Evolutionary conservation across 2,329 filamentous ascomycete genomes (phyloP).

Genomic region (Knufia fluminis): DNA sequence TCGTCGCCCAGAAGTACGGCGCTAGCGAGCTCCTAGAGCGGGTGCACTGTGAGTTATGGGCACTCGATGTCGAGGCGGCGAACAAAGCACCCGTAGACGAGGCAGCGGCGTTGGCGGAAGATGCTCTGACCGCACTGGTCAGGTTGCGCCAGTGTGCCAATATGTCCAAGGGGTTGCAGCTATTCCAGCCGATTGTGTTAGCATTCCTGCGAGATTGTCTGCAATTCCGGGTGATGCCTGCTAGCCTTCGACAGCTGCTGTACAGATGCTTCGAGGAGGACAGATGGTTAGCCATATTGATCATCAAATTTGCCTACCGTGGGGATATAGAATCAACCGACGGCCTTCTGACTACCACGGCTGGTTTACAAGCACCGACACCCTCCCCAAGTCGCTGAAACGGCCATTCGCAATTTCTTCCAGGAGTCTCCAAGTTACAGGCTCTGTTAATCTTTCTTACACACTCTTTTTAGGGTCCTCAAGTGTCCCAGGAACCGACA

Average conservation of each 20-base stretch:
- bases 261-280: background rate
- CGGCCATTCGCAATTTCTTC: too few relatives aligned
- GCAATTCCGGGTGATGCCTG: background rate
- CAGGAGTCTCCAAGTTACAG: too few relatives aligned
- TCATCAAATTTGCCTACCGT: background rate
- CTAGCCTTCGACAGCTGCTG: background rate
- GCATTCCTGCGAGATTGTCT: background rate
- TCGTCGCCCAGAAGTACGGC: background rate
- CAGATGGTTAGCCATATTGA: background rate
- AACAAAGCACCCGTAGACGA: background rate
- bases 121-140: background rate
- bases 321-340: too few relatives aligned
- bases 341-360: too few relatives aligned
- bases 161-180: background rate
- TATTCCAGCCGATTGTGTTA: background rate
- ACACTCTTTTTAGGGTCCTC: too few relatives aligned
- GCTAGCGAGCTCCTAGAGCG: background rate
- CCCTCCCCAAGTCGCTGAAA: too few relatives aligned
- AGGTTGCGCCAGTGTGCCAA: background rate
- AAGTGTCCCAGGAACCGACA: too few relatives aligned
- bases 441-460: too few relatives aligned
- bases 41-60: background rate
- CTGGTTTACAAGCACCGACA: too few relatives aligned
- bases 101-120: background rate
- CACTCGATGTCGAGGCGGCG: background rate